Base-by-base conservation (phyloP, 306 rosid genomes). In the Citrullus colocynthis region DNA sequence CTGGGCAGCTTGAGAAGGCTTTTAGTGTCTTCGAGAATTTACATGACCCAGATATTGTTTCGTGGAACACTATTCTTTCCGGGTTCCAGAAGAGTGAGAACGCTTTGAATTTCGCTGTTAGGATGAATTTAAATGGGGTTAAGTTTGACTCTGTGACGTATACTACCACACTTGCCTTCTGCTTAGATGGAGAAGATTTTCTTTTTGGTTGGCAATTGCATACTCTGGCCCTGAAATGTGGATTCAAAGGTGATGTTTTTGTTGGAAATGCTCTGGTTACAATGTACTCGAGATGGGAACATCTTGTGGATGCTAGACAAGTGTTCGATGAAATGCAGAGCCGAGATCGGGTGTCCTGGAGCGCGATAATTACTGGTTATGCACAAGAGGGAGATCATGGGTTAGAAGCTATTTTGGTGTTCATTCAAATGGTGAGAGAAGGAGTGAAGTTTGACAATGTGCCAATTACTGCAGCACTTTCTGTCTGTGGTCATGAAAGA, bases 51-150 rank as follows among this genome's bases (percentile, higher is more conserved):
- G 92, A 90, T 74, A 77, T 86, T 28, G 93, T 93, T 80, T 90
- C 98, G 80, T 93, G 97, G 97, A 93, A 93, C 79, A 93, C 96
- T 12, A 48, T 93, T 30, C 97, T 93, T 79, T 88, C 96, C 0
- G 96, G 97, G 63, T 93, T 87, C 81, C 80, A 71, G 51, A 87
- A 83, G 81, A 81, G 87, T 78, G 87, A 81, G 30, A 90, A 81
- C 32, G 96, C 93, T 17, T 87, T 93, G 77, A 39, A 18, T 70
- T 93, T 93, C 81, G 82, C 89, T 41, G 32, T 70, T 80, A 61
- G 72, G 77, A 93, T 93, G 96, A 88, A 87, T 82, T 74, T 41
- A 0, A 82, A 64, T 76, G 96, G 92, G 80, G 76, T 91, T 21
- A 77, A 11, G 75, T 90, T 88, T 84, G 97, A 93, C 76, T 90